Evolutionary conservation across 1,284 basidiomycete species (phyloP).

Genomic region (Cutaneotrichosporon sp.): DNA sequence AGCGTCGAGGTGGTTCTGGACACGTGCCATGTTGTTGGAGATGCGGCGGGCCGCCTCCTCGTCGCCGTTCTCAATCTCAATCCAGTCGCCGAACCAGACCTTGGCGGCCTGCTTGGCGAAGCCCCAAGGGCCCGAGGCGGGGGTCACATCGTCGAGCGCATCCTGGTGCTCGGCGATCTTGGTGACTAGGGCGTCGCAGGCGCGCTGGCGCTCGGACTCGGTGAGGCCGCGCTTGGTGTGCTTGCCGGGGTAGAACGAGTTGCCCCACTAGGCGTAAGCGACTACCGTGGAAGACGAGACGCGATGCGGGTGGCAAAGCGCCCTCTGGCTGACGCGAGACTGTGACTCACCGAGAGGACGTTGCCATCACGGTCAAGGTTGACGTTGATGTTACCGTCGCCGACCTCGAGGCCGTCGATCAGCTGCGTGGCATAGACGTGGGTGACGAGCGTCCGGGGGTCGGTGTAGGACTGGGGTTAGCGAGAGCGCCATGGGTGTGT

Average conservation of each 20-base stretch:
- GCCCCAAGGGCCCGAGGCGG: slow-evolving; percentile 62
- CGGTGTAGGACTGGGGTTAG: slow-evolving; percentile 81
- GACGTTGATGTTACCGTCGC: slow-evolving; percentile 85
- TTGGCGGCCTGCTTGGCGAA: slow-evolving; percentile 47
- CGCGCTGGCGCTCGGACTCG: slow-evolving; percentile 24
- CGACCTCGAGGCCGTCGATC: slow-evolving; percentile 78
- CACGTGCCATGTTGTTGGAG: slow-evolving; percentile 32
- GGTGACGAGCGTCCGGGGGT: slow-evolving; percentile 75
- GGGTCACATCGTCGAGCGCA: slow-evolving; percentile 55
- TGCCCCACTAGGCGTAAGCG: slow-evolving; percentile 59
- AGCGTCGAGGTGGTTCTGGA: slow-evolving; percentile 38
- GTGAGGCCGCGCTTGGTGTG: slow-evolving; percentile 1
- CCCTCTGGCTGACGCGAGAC: neutral
- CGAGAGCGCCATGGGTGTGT: slow-evolving; percentile 8
- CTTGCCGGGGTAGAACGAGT: slow-evolving; percentile 47
- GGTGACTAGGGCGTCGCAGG: slow-evolving; percentile 29
- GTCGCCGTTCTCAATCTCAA: slow-evolving; percentile 20
- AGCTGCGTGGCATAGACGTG: slow-evolving; percentile 81
- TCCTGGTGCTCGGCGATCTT: slow-evolving; percentile 27
- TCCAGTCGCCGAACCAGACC: slow-evolving; percentile 31
- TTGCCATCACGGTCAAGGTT: slow-evolving; percentile 73
- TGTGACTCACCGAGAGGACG: slow-evolving; percentile 61
- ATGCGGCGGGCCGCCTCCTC: slow-evolving; percentile 23
- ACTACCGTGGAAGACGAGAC: too few relatives aligned
- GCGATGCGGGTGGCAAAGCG: too few relatives aligned